A percentile compares a stretch with the other conserved stretches of the same genome.
These are phyloP conservation scores for Aspergillus sp. DNA, from an alignment of 2,329 filamentous ascomycete species.

Conservation along the genomic window DNA sequence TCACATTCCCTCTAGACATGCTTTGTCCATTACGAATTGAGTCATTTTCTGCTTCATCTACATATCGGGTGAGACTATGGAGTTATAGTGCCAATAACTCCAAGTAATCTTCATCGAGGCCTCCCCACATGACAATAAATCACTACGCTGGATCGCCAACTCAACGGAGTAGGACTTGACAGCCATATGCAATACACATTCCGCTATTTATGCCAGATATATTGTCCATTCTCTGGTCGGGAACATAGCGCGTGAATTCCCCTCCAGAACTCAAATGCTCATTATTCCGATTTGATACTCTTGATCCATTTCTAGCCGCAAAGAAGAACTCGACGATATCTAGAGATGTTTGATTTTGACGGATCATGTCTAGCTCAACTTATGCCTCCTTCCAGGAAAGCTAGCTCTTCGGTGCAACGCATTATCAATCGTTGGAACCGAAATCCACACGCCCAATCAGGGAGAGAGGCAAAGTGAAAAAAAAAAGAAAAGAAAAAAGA, in stretches of 20 bases:
- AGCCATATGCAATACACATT: background rate
- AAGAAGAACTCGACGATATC: background rate
- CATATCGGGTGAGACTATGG: conserved; percentile 4
- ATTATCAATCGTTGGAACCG: background rate
- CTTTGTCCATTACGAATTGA: background rate
- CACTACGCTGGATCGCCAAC: background rate
- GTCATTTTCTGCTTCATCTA: background rate
- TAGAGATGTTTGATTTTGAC: background rate
- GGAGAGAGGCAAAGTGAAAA: conserved; percentile 1
- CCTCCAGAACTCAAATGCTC: background rate
- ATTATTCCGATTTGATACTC: background rate
- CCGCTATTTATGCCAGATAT: too few relatives aligned
- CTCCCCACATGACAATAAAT: background rate
- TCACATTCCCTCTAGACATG: background rate
- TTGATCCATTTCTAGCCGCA: background rate
- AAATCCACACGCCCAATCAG: background rate
- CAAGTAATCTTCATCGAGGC: background rate
- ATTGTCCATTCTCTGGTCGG: background rate
- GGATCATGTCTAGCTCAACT: background rate
- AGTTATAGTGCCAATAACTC: background rate
- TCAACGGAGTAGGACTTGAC: background rate
- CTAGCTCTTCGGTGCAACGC: background rate
- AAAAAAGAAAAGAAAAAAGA: conserved; percentile 5
- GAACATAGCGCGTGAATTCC: background rate
- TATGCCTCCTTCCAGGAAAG: background rate